Percentiles rank a stretch among this genome's conserved stretches.
These are phyloP conservation scores for Porphyridium purpureum DNA, from an alignment of 23 red algal species.

Conservation along the genomic window DNA sequence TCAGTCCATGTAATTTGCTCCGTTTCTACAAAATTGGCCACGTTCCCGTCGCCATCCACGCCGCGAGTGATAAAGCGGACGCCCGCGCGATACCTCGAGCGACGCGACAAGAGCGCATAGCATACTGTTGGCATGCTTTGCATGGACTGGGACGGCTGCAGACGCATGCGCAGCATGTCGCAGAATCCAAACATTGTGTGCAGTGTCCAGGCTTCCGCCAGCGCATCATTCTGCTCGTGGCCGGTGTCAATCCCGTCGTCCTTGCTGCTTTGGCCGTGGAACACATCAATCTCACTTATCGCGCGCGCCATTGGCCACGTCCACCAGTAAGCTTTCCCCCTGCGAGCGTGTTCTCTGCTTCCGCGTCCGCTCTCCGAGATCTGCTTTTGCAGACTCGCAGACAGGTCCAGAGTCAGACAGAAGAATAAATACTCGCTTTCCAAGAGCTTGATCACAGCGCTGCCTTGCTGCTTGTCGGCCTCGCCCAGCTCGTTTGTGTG, in stretches of 20 bases:
- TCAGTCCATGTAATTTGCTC: conserved; percentile 73
- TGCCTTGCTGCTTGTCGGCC: conserved; percentile 39
- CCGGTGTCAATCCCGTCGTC: conserved; percentile 65
- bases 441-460: conserved; percentile 44
- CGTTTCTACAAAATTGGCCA: conserved; percentile 97
- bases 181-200: background rate
- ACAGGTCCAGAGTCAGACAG: conserved; percentile 34
- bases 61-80: conserved; percentile 74
- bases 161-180: background rate
- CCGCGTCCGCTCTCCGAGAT: background rate
- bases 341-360: background rate
- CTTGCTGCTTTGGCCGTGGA: conserved; percentile 39
- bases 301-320: conserved; percentile 44
- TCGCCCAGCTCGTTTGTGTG: conserved; percentile 14
- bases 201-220: background rate
- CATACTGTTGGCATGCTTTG: conserved; percentile 15
- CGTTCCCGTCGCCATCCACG: conserved; percentile 68
- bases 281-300: conserved; percentile 2
- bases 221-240: conserved; percentile 19
- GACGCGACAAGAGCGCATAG: conserved; percentile 43
- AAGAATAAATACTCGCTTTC: conserved; percentile 72
- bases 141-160: conserved; percentile 5
- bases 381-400: conserved; percentile 18
- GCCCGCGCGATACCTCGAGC: conserved; percentile 56
- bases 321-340: conserved; percentile 66